Conservation (phyloP, 768 basidiomycete genomes). For the Lactarius pseudohatsudake region DNA sequence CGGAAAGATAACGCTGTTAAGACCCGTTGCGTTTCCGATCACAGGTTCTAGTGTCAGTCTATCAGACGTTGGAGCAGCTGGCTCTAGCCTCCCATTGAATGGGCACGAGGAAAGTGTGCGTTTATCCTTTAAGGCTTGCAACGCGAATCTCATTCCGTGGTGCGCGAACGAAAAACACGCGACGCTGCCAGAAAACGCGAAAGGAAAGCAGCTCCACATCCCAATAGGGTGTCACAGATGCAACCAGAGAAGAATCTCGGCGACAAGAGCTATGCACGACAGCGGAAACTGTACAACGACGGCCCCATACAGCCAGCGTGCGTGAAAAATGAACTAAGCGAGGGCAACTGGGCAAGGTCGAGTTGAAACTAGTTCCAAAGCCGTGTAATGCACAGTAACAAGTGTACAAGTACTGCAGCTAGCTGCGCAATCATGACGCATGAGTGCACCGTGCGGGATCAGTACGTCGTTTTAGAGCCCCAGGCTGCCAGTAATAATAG, state of each 20-base stretch:
- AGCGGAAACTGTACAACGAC: too few species aligned
- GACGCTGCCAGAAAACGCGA: background rate
- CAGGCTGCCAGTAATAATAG: background rate
- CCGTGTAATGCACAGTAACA: background rate
- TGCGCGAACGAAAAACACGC: background rate
- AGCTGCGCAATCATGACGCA: background rate
- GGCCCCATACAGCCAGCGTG: background rate
- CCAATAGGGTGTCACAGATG: background rate
- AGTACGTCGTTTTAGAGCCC: background rate
- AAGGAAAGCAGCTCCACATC: background rate
- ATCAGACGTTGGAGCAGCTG: background rate
- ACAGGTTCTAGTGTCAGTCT: background rate
- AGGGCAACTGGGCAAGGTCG: background rate
- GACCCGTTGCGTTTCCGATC: background rate
- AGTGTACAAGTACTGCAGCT: background rate
- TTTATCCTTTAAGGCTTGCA: background rate
- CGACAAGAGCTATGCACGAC: background rate
- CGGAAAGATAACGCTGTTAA: background rate
- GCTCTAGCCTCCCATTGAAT: background rate
- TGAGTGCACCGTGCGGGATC: background rate
- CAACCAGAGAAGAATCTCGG: background rate
- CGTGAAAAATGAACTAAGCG: background rate
- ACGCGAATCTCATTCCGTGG: background rate
- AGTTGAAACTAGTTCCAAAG: background rate
- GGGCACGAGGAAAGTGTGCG: background rate